Evolutionary conservation across 108 stramenopile species (phyloP), one percentile per base, ranked within the genome.

Genomic region (Cyclotella baltica): DNA sequence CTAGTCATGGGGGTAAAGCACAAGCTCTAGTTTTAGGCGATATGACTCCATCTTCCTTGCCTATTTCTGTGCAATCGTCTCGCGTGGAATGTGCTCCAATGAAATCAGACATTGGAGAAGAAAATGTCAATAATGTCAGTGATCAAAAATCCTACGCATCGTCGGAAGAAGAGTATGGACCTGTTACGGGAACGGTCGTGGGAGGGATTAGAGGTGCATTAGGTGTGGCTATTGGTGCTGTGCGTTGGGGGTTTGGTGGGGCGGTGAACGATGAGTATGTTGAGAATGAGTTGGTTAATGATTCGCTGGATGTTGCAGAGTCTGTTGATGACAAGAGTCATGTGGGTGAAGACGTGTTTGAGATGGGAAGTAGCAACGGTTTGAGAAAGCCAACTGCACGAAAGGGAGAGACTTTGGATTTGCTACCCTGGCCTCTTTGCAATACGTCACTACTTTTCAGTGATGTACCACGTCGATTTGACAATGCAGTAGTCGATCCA

Each of bases 391-490:
- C 23, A 1, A 61, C 48, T 34, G 38, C n/a, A 20, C 51, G 34
- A 22, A 55, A 53, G 52, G 70, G 30, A 67, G 20, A 67, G 20
- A 25, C 43, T 11, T 1, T 65, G 18, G 75, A 82, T 72, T 37
- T 76, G 52, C 48, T 76, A 31, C 81, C 81, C 3, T 72, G 70
- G 70, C 81, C 74, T n/a, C 61, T 82, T 34, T 70, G 36, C 61
- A 56, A 64, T 37, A 73, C 75, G 2, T 72, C 81, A 0, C 70
- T 82, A 43, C 22, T 87, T 66, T 84, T 89, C 40, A 84, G 90
- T 66, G 94, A 95, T 73, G 67, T 87, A 13, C 94, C 94, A 67
- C 86, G 94, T 15, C 71, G 80, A 67, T 84, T 93, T 28, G 86
- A 86, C 31, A 68, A 70, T 18, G 91, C 88, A 22, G 68, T 80